These are phyloP conservation scores for Lentinula edodes DNA, from an alignment of 768 basidiomycete species.

Conservation along the genomic window DNA sequence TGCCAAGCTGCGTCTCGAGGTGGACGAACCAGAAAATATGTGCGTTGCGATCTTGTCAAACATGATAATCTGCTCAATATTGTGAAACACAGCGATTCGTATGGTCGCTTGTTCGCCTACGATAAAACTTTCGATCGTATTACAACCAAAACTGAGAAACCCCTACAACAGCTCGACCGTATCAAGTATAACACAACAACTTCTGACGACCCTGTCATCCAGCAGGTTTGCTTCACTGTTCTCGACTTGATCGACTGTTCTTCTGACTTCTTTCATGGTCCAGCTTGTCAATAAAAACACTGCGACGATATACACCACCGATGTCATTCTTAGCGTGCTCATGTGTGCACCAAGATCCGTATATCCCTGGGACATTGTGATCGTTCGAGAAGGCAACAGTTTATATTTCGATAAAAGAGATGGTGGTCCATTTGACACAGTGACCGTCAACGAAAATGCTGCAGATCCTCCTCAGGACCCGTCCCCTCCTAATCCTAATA, in stretches of 20 bases:
- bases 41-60: slow-evolving; percentile 30
- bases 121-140: slow-evolving; percentile 95
- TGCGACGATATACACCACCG: slow-evolving; percentile 90
- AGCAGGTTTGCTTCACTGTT: slow-evolving; percentile 51
- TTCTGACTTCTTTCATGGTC: not conserved
- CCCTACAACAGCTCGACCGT: slow-evolving; percentile 88
- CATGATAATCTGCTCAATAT: not conserved
- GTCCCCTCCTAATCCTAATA: slow-evolving; percentile 70
- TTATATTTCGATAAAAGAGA: slow-evolving; percentile 97
- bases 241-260: slow-evolving; percentile 6
- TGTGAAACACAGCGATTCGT: slow-evolving; percentile 55
- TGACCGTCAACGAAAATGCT: slow-evolving; percentile 98
- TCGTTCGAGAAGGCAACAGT: slow-evolving; percentile 87
- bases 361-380: slow-evolving; percentile 98
- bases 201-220: slow-evolving; percentile 95
- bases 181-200: slow-evolving; percentile 98
- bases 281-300: slow-evolving; percentile 77
- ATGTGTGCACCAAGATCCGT: slow-evolving; percentile 96
- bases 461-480: slow-evolving; percentile 89
- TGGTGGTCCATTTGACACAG: slow-evolving; percentile 93
- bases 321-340: slow-evolving; percentile 89
- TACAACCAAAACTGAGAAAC: slow-evolving; percentile 87
- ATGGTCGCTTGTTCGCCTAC: slow-evolving; percentile 88
- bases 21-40: slow-evolving; percentile 90
- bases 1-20: slow-evolving; percentile 86